phyloP scores from a whole-genome alignment of 2,329 filamentous ascomycete species.

The Bertia moriformis region DNA sequence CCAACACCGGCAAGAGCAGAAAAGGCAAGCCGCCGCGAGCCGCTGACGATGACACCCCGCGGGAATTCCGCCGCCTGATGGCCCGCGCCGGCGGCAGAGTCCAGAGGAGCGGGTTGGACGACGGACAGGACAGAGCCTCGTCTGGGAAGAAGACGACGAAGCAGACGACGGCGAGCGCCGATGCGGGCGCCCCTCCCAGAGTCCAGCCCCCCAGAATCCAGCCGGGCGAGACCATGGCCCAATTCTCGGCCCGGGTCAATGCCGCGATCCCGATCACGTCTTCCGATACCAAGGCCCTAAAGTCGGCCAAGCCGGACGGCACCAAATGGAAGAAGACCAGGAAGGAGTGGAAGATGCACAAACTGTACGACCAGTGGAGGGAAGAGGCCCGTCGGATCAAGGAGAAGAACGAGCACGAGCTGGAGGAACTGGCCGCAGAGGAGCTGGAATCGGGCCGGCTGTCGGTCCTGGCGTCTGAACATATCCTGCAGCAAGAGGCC shows the following conservation, averaged over 20 bases:
- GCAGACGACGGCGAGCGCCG: constrained; percentile 7
- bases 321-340: constrained; percentile 59
- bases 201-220: constrained; percentile 56
- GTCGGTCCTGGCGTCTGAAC: constrained; percentile 33
- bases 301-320: constrained; percentile 44
- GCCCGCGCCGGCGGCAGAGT: neutral
- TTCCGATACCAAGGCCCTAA: constrained; percentile 47
- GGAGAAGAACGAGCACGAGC: constrained; percentile 50
- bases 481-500: constrained; percentile 25
- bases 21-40: neutral
- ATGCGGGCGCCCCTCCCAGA: constrained; percentile 6
- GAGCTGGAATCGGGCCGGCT: constrained; percentile 47
- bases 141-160: constrained; percentile 7
- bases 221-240: constrained; percentile 68
- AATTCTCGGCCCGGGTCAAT: constrained; percentile 73
- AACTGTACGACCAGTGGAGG: constrained; percentile 65
- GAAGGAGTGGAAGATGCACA: constrained; percentile 72
- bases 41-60: neutral
- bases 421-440: constrained; percentile 46
- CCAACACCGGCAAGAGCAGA: neutral
- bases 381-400: constrained; percentile 50
- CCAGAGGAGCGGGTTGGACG: neutral
- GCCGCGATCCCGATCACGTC: constrained; percentile 65
- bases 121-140: neutral
- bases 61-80: neutral